Base-by-base conservation (phyloP, 257 asterid species). In the Phtheirospermum japonicum region DNA sequence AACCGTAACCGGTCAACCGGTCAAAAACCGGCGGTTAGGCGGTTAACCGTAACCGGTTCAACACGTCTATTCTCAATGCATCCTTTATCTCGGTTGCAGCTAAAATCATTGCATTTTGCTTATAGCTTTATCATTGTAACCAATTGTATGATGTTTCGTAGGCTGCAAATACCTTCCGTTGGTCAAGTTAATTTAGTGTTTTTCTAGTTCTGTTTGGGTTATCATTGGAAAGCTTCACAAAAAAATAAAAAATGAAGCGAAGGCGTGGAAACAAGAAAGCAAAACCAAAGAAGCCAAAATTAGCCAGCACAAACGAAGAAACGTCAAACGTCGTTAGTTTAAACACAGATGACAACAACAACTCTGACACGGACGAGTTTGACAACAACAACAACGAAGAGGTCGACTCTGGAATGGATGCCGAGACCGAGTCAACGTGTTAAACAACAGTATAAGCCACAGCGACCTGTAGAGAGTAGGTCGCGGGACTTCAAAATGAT, bases 191-290 rank as follows among this genome's bases (percentile, higher is more conserved):
- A 19, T 48, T 23, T 40, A 28, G 48, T 50, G 1, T 70, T 58
- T 51, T 12, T n/a, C 28, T 33, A 66, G 28, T 57, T 69, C 71
- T 67, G 64, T 50, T 67, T 48, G 55, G 61, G 9, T 49, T 48
- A 55, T 19, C 31, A 17, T 64, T 59, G 67, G 46, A 63, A 54
- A n/a, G 23, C 59, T 63, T 34, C 36, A 18, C 51, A n/a, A n/a
- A n/a, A n/a, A n/a, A n/a, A n/a, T n/a, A n/a, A 68, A 71, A 46
- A 46, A 89, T 89, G 99, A 92, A 89, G 79, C 84, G 99, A 70
- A 81, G 61, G 66, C 85, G 89, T 59, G 94, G 95, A 64, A 77
- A 67, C 71, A 89, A 82, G 80, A 87, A 83, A 76, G 83, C 93
- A 70, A 86, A 65, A 63, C 63, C 69, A 11, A 89, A 85, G 82